phyloP scores from a whole-genome alignment of 1,139 yeast genomes.

The Pneumocystis oryctolagi region DNA sequence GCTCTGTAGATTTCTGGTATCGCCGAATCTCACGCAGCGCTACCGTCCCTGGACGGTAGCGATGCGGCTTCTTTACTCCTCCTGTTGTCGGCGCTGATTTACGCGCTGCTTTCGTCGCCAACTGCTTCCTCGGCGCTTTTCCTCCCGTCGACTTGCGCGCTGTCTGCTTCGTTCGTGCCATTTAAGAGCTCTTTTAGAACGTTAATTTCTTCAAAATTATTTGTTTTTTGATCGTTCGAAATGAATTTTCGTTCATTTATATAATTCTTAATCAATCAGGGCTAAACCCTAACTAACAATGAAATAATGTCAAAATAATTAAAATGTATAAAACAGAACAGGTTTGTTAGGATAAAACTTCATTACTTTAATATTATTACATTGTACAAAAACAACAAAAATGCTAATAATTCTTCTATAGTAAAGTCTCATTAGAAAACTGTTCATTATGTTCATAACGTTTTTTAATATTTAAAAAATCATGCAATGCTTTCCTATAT shows the following conservation, averaged over 20 bases:
- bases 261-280: too few relatives aligned
- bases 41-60: constrained; percentile 99
- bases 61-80: constrained; percentile 99
- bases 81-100: constrained; percentile 88
- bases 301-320: too few relatives aligned
- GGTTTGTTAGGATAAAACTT: too few relatives aligned
- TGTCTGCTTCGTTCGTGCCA: constrained; percentile 69
- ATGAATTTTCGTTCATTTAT: too few relatives aligned
- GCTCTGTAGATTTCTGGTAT: constrained; percentile 95
- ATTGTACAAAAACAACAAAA: not conserved
- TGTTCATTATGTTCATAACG: not conserved
- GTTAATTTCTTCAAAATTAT: too few relatives aligned
- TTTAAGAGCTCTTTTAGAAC: too few relatives aligned
- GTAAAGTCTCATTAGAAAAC: not conserved
- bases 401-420: not conserved
- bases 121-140: constrained; percentile 98
- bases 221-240: too few relatives aligned
- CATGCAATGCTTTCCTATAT: not conserved
- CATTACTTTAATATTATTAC: not conserved
- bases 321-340: too few relatives aligned
- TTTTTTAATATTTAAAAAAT: not conserved
- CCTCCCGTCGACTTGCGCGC: constrained; percentile 99
- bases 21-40: constrained; percentile 99
- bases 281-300: too few relatives aligned
- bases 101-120: constrained; percentile 98